These are phyloP conservation scores for Asterella californica DNA, from an alignment of 225 moss, liverwort and hornwort species.

Conservation along the genomic window DNA sequence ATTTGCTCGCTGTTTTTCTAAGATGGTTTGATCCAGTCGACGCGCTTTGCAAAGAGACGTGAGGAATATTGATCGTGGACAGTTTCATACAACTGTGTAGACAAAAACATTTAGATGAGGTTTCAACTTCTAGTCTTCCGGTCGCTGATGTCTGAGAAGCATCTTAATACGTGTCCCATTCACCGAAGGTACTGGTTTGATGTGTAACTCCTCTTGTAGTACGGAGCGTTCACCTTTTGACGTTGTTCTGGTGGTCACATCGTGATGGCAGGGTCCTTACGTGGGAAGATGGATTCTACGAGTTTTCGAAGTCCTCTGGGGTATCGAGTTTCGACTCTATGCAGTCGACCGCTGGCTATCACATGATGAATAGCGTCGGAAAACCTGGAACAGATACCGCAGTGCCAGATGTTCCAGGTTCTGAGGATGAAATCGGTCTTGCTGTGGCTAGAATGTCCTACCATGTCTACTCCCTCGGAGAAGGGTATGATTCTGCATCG, in stretches of 20 bases:
- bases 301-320: constrained; percentile 6
- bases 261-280: constrained; percentile 29
- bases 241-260: background rate
- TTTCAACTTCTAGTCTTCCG: too few relatives aligned
- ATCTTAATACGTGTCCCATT: background rate
- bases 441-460: constrained; percentile 36
- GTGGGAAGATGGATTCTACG: constrained; percentile 38
- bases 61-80: too few relatives aligned
- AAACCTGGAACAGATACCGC: background rate
- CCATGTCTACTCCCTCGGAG: constrained; percentile 35
- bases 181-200: background rate
- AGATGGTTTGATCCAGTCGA: too few relatives aligned
- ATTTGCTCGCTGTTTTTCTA: too few relatives aligned
- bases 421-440: constrained; percentile 21
- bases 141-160: too few relatives aligned
- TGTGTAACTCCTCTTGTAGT: background rate
- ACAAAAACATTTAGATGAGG: too few relatives aligned
- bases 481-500: constrained; percentile 22
- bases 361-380: background rate
- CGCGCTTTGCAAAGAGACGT: too few relatives aligned
- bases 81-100: too few relatives aligned
- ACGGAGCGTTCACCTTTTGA: background rate
- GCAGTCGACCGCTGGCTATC: constrained; percentile 9
- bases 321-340: constrained; percentile 3
- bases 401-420: constrained; percentile 1